phyloP scores from a whole-genome alignment of 768 basidiomycete genomes.

The Hydnum rufescens region DNA sequence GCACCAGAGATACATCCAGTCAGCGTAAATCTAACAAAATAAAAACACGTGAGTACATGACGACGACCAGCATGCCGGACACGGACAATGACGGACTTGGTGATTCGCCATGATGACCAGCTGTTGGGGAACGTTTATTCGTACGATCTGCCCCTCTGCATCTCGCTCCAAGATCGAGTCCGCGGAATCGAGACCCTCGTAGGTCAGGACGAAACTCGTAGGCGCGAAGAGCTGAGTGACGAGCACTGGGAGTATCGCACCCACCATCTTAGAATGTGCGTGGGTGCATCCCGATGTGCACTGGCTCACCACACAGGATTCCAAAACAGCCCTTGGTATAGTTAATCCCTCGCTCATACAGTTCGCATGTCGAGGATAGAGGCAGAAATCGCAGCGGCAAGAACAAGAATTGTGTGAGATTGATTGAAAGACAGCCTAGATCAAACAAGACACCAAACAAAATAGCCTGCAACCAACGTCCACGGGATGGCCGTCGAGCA shows the following conservation, averaged over 20 bases:
- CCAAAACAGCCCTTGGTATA: constrained; percentile 75
- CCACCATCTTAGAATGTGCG: neutral
- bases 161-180: constrained; percentile 37
- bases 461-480: constrained; percentile 17
- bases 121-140: constrained; percentile 54
- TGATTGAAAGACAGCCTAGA: constrained; percentile 45
- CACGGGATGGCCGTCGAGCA: neutral
- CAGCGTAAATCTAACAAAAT: constrained; percentile 38
- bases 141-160: constrained; percentile 31
- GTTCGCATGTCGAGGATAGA: constrained; percentile 38
- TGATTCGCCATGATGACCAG: constrained; percentile 83
- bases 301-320: constrained; percentile 41
- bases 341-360: constrained; percentile 52
- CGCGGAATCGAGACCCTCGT: constrained; percentile 46
- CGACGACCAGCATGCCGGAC: neutral
- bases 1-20: constrained; percentile 80
- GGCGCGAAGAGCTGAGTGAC: constrained; percentile 73
- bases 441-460: constrained; percentile 40
- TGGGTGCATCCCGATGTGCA: neutral
- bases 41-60: neutral
- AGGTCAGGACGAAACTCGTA: constrained; percentile 48
- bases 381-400: constrained; percentile 28
- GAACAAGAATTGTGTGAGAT: constrained; percentile 50
- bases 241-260: constrained; percentile 29
- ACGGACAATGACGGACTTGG: constrained; percentile 34